Base-by-base conservation (phyloP, 176 grass and related monocot genomes). In the Eragrostis nindensis region DNA sequence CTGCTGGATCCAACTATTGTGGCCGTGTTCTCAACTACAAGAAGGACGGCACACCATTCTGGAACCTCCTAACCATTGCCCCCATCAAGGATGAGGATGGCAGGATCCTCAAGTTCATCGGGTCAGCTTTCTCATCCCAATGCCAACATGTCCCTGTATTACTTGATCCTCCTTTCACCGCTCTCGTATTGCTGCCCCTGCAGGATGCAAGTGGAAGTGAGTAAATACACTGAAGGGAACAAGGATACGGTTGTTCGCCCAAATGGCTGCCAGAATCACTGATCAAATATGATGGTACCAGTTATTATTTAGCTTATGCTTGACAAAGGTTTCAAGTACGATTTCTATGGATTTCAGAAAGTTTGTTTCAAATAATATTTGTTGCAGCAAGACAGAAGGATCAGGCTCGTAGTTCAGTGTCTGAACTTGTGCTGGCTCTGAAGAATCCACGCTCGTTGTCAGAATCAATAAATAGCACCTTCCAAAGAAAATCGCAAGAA, bases 191-290 rank as follows among this genome's bases (percentile, higher is more conserved):
- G 11, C 60, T 86, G 42, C 54, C 75, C 29, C n/a, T 11, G 26
- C 86, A 98, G 95, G 74, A 98, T 98, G 95, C 95, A 94, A 94
- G 90, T 98, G 46, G 95, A 98, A 81, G 95, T 98, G n/a, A 98
- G 95, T 62, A 98, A 92, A 75, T 91, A 98, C 74, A 98, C 95
- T 0, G 92, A 94, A 92, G 95, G 95, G 41, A 89, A 56, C 66
- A 94, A 98, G 69, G 92, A 94, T 26, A 83, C 74, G 0, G 89
- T 89, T 76, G 64, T 94, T 61, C 89, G 92, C n/a, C 95, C 95
- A 65, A 94, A 94, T 87, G 95, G 92, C 88, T 98, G 25, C 83
- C 95, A 25, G 95, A 94, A 85, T 98, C 95, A 26, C 86, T 98
- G 7, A 98, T 94, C 79, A 87, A 83, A 79, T 98, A 98, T 62